These are phyloP conservation scores for Choiromyces venosus DNA, from an alignment of 495 filamentous ascomycete genomes.

Conservation along the genomic window DNA sequence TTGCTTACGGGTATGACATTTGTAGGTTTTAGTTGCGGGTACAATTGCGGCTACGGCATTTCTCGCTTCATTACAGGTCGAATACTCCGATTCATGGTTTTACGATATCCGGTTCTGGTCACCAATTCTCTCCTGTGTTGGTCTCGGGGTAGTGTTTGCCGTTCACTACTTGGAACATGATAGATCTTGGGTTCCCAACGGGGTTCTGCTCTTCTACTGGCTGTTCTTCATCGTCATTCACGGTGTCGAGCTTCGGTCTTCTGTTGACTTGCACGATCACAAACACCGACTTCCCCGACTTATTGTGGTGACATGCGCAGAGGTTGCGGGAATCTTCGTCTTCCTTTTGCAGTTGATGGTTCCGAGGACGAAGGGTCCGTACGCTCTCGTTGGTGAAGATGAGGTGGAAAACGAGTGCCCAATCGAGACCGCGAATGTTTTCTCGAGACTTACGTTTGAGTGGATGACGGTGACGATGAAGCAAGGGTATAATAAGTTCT, in stretches of 20 bases:
- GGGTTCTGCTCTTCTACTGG: conserved; percentile 95
- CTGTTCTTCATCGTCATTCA: conserved; percentile 76
- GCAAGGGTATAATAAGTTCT: conserved; percentile 80
- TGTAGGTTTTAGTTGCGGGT: conserved; percentile 62
- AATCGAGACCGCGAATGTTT: conserved; percentile 87
- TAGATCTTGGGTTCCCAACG: conserved; percentile 82
- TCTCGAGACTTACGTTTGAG: conserved; percentile 87
- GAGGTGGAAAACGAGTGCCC: conserved; percentile 78
- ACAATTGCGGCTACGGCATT: conserved; percentile 63
- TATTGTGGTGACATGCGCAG: conserved; percentile 65
- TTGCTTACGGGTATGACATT: conserved; percentile 32
- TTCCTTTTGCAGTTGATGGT: conserved; percentile 85
- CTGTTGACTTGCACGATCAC: conserved; percentile 71
- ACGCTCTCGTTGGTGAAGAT: conserved; percentile 74
- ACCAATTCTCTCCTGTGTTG: conserved; percentile 68
- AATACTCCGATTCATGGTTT: conserved; percentile 62
- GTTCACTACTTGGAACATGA: conserved; percentile 92
- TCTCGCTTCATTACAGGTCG: conserved; percentile 69
- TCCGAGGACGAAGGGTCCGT: conserved; percentile 77
- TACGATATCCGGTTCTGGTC: conserved; percentile 90
- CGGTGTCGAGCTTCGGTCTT: conserved; percentile 79
- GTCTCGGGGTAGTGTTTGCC: conserved; percentile 70
- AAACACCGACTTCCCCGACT: conserved; percentile 66
- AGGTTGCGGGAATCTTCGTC: conserved; percentile 66
- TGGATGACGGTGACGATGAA: conserved; percentile 99